Base-by-base conservation (phyloP, 2,329 filamentous ascomycete genomes). In the Fusarium abutilonis region DNA sequence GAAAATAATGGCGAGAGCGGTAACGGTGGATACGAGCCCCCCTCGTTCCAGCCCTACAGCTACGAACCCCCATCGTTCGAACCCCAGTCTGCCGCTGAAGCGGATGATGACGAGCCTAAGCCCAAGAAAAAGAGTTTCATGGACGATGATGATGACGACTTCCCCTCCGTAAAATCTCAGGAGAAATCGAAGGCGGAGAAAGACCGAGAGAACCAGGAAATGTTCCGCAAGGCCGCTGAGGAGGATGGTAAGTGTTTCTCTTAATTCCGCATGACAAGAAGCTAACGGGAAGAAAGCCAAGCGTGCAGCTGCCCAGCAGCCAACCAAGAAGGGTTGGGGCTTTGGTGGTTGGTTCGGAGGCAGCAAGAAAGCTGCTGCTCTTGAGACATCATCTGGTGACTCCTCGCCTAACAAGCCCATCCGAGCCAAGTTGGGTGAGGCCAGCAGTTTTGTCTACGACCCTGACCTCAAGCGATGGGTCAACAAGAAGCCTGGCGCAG, bases 401-500 rank as follows among this genome's bases (percentile, higher is more conserved):
- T 68, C 77, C 8, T 74, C 77, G n/a, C 74, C 80, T 5, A 83
- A 82, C 72, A 89, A 89, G 72, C 80, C 93, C n/a, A 91, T 97
- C 74, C 88, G 86, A 68, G 95, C 96, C 61, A 99, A 99, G 72
- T 85, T 99, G 9, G 96, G 94, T 60, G 96, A 99, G 76, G 87
- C 95, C 72, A 97, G 87, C 75, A 92, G 88, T 41, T 97, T 99
- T 76, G 89, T 94, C 67, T 99, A 95, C 71, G 95, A 99, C 72
- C 90, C 93, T 3, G 91, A 97, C n/a, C 84, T 97, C 48, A 96
- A 96, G 80, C 93, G 95, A 74, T 99, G 96, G 96, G 83, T 99
- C 74, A 98, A 99, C 80, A 97, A 97, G 81, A 97, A 97, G 74
- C 86, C 87, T 10, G 89, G 89, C 11, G 84, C 86, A 8, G 88